Conservation (phyloP, 371 early-diverging fungal genomes). For the Apophysomyces variabilis region DNA sequence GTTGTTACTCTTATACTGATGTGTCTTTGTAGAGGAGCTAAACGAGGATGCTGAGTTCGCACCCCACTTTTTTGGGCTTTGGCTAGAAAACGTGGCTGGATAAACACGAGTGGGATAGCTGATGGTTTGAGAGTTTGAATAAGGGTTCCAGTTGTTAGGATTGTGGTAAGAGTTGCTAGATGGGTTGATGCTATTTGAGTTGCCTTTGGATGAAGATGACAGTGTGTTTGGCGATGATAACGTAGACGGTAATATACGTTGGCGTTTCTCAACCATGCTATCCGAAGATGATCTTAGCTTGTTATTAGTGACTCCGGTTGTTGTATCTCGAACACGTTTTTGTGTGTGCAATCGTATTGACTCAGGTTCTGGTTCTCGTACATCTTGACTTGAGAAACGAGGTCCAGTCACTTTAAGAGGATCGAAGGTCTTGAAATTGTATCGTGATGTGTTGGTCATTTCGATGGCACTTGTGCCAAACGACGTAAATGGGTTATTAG, state of each 20-base stretch:
- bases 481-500: not conserved
- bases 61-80: too few species aligned
- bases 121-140: too few species aligned
- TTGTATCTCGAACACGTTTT: not conserved
- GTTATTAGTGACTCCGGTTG: not conserved
- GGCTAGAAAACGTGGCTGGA: too few species aligned
- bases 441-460: constrained; percentile 1
- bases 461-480: not conserved
- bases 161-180: not conserved
- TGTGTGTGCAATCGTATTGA: not conserved
- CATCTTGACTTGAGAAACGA: constrained; percentile 2
- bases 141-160: not conserved
- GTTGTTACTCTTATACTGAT: not conserved
- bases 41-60: too few species aligned
- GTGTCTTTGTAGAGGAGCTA: not conserved
- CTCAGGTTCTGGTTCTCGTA: not conserved
- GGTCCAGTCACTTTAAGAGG: not conserved
- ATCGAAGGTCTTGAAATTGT: constrained; percentile 5
- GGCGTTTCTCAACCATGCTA: not conserved
- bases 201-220: not conserved
- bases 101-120: too few species aligned
- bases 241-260: not conserved
- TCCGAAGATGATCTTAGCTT: not conserved
- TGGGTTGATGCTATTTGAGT: not conserved
- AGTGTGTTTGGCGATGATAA: not conserved